These are phyloP conservation scores for Nicotiana obtusifolia DNA, from an alignment of 257 asterid species.

Conservation along the genomic window DNA sequence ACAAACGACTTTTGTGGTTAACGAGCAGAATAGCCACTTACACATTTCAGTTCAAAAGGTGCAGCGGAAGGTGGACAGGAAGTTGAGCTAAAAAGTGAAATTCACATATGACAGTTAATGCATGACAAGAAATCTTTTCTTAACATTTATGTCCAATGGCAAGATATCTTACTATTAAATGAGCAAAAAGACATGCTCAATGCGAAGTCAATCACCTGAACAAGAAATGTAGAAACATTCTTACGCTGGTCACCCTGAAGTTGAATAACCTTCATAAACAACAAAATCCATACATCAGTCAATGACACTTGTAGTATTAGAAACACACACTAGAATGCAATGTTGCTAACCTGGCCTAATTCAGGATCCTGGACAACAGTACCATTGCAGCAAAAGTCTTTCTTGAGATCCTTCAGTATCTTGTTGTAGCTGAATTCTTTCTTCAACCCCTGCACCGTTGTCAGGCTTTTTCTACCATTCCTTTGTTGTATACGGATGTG, in stretches of 20 bases:
- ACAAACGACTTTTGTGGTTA: background rate
- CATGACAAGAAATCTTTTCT: background rate
- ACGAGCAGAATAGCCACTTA: background rate
- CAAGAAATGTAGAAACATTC: constrained; percentile 69
- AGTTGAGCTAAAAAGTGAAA: background rate
- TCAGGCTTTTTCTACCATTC: constrained; percentile 74
- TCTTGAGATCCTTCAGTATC: constrained; percentile 76
- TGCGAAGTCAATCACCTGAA: constrained; percentile 32
- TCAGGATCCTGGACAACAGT: constrained; percentile 88
- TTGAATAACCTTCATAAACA: constrained; percentile 56
- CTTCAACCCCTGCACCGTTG: constrained; percentile 65
- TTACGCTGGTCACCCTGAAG: constrained; percentile 88
- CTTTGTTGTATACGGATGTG: constrained; percentile 66
- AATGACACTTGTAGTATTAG: background rate
- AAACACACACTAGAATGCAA: background rate
- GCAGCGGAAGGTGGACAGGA: background rate
- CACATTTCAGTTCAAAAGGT: background rate
- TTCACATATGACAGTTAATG: background rate
- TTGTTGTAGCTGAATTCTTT: constrained; percentile 64
- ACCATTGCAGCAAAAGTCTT: constrained; percentile 92
- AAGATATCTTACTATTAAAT: background rate
- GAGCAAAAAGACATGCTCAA: background rate
- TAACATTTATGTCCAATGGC: background rate
- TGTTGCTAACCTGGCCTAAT: constrained; percentile 62
- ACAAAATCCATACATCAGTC: background rate